Conservation (phyloP, 2,329 filamentous ascomycete genomes). For the Penicillium nordicum region DNA sequence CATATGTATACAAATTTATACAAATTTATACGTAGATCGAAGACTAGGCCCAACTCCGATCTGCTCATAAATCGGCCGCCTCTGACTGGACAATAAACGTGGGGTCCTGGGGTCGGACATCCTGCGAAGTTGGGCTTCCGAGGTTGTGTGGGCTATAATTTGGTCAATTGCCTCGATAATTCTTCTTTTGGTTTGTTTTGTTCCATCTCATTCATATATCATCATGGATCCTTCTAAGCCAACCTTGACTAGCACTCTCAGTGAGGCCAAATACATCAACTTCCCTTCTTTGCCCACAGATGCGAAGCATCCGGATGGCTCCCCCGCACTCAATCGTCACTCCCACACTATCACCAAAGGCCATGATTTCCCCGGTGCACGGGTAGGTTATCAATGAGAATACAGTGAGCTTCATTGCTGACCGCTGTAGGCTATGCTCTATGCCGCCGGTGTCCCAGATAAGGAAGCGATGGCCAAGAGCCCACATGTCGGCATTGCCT, state of each 20-base stretch:
- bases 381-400: conserved; percentile 52
- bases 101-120: conserved; percentile 11
- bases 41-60: conserved; percentile 9
- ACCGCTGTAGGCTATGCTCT: conserved; percentile 75
- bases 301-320: conserved; percentile 53
- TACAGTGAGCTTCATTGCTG: neutral
- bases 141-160: conserved; percentile 1
- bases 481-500: conserved; percentile 85
- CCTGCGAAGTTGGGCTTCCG: neutral
- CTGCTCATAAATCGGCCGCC: conserved; percentile 5
- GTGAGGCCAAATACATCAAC: conserved; percentile 53
- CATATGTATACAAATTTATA: neutral
- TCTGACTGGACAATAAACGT: conserved; percentile 7
- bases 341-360: conserved; percentile 76
- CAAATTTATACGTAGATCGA: neutral
- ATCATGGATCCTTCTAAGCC: conserved; percentile 26
- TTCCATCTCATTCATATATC: neutral
- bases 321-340: conserved; percentile 75
- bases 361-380: conserved; percentile 88
- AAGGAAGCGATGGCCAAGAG: conserved; percentile 82
- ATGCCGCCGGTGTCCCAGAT: conserved; percentile 83
- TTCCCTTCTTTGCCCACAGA: conserved; percentile 55
- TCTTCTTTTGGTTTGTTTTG: neutral
- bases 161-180: neutral
- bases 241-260: conserved; percentile 28